Evolutionary conservation across 495 filamentous ascomycete species (phyloP).

Genomic region (Aspergillus steynii): DNA sequence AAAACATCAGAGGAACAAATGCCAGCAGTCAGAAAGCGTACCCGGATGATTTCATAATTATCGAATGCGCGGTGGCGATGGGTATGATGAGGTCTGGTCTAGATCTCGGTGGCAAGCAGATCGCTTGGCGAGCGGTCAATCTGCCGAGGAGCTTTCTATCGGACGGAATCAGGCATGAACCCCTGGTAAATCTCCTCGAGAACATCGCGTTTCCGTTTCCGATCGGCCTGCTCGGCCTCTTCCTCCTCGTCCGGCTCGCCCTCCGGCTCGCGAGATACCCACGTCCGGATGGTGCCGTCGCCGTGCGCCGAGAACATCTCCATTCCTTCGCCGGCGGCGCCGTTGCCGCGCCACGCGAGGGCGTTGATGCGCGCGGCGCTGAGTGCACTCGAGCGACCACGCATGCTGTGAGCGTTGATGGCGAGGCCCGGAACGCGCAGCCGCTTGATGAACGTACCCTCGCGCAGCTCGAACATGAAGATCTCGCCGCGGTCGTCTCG

Average conservation of each 20-base stretch:
- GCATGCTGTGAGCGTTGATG: constrained; percentile 33
- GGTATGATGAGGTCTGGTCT: neutral
- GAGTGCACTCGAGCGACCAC: constrained; percentile 34
- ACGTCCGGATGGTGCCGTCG: constrained; percentile 50
- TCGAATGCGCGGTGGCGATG: neutral
- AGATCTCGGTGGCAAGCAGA: neutral
- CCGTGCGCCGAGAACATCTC: constrained; percentile 56
- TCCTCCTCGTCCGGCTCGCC: constrained; percentile 51
- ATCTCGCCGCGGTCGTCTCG: constrained; percentile 62
- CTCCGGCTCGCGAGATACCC: constrained; percentile 58
- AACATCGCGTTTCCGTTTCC: constrained; percentile 54
- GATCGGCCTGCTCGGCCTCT: constrained; percentile 36
- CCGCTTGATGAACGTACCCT: constrained; percentile 70
- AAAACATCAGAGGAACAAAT: neutral
- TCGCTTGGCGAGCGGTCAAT: neutral
- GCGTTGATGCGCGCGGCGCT: constrained; percentile 63
- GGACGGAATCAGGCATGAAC: constrained; percentile 18
- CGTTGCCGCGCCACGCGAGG: constrained; percentile 67
- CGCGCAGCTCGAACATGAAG: constrained; percentile 70
- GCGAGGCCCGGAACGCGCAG: constrained; percentile 62
- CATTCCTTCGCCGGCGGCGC: constrained; percentile 43
- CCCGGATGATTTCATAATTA: neutral
- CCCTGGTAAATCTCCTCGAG: constrained; percentile 49
- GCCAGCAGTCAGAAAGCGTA: no score
- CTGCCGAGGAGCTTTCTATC: no score